A percentile compares a stretch with the other conserved stretches of the same genome.
These are phyloP conservation scores for Candida silvicultrix DNA, from an alignment of 805 yeast species.

Conservation along the genomic window DNA sequence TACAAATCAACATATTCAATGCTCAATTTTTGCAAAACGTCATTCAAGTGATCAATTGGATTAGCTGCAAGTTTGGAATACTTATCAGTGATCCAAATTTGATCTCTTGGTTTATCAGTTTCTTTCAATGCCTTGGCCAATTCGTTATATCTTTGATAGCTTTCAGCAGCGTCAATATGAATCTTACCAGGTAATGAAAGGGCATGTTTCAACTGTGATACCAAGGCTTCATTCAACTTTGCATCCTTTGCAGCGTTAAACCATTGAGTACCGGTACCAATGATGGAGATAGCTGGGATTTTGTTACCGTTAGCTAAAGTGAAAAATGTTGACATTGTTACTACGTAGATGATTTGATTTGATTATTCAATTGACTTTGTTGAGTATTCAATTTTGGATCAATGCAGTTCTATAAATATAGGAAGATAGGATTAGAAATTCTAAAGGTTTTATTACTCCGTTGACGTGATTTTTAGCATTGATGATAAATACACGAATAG, in stretches of 20 bases:
- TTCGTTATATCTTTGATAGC: conserved; percentile 48
- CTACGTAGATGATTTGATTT: background rate
- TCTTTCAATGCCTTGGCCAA: conserved; percentile 40
- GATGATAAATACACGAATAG: no score
- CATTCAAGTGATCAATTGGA: conserved; percentile 36
- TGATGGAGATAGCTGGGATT: conserved; percentile 41
- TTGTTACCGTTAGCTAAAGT: conserved; percentile 27
- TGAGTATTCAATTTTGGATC: no score
- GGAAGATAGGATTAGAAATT: background rate
- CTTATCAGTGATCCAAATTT: conserved; percentile 51
- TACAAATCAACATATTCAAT: conserved; percentile 47
- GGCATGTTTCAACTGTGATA: conserved; percentile 26
- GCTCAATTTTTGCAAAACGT: conserved; percentile 31
- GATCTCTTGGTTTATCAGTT: conserved; percentile 38
- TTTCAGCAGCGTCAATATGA: conserved; percentile 56
- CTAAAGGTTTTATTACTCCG: background rate
- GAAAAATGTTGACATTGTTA: background rate
- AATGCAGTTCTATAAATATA: no score
- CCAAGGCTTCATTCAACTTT: conserved; percentile 25
- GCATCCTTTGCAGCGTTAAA: conserved; percentile 24
- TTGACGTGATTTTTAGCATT: no score
- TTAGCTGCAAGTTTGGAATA: conserved; percentile 27
- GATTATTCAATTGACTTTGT: background rate
- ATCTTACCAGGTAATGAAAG: conserved; percentile 39
- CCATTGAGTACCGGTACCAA: conserved; percentile 62